A percentile compares a stretch with the other conserved stretches of the same genome.
Evolutionary conservation across 1,284 basidiomycete species (phyloP).

Genomic region (Lentinula novae-zelandiae): DNA sequence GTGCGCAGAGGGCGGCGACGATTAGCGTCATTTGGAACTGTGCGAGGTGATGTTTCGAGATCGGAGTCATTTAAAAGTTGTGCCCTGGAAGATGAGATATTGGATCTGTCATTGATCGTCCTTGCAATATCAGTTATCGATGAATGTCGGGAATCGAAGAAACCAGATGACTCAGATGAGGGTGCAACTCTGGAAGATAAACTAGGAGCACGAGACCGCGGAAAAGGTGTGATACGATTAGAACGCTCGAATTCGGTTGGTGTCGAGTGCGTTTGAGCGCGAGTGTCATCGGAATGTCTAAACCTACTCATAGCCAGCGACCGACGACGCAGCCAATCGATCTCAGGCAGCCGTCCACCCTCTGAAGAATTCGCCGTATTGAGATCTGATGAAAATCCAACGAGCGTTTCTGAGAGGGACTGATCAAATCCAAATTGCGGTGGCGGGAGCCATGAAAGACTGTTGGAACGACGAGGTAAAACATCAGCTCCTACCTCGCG

Average conservation of each 20-base stretch:
- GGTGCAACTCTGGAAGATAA: background rate
- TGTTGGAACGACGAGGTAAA: constrained; percentile 1
- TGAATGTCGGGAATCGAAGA: constrained; percentile 15
- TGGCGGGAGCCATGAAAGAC: constrained; percentile 6
- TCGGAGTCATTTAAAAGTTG: background rate
- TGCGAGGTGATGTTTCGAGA: background rate
- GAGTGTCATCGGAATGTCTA: background rate
- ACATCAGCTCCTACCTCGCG: background rate
- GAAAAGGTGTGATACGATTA: background rate
- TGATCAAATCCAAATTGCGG: constrained; percentile 1
- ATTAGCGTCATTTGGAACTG: background rate
- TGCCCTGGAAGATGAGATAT: background rate
- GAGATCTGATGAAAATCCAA: background rate
- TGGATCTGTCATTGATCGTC: constrained; percentile 7
- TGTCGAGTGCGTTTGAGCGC: background rate
- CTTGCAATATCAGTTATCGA: constrained; percentile 15
- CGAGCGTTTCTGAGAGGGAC: background rate
- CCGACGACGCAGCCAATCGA: constrained; percentile 2
- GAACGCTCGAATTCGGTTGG: background rate
- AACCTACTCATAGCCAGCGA: background rate
- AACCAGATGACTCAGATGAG: background rate
- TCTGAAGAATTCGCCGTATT: background rate
- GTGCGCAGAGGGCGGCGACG: background rate
- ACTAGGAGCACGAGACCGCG: constrained; percentile 1
- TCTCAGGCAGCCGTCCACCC: background rate